Conservation (phyloP, 202 grass and related monocot genomes). For the Elaeis oleifera region DNA sequence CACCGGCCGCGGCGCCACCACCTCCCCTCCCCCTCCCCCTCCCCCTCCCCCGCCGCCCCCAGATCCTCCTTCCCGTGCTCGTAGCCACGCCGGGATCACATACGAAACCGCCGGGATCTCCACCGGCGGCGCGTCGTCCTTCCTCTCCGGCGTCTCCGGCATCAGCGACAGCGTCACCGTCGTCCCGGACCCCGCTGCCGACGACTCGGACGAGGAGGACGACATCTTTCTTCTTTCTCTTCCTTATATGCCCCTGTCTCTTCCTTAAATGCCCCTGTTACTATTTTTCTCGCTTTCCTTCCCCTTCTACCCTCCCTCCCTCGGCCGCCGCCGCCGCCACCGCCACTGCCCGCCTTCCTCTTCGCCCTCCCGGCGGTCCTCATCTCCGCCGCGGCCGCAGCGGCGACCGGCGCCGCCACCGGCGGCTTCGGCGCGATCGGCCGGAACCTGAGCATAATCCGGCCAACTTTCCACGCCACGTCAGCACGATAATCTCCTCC, state of each 20-base stretch:
- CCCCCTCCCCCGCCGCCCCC: not conserved
- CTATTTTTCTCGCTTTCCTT: conserved; percentile 33
- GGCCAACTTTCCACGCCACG: conserved; percentile 45
- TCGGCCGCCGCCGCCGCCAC: not conserved
- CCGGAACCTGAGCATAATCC: conserved; percentile 65
- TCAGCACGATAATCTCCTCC: conserved; percentile 11
- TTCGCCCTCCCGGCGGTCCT: conserved; percentile 9
- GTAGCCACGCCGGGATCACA: not conserved
- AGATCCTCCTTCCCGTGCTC: not conserved
- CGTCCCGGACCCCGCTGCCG: conserved; percentile 28
- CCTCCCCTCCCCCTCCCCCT: not conserved
- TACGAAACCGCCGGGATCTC: not conserved
- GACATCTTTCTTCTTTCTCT: conserved; percentile 28
- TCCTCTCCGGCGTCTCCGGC: conserved; percentile 12
- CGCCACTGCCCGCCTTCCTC: conserved; percentile 46
- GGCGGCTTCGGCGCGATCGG: conserved; percentile 83
- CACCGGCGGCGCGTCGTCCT: not conserved
- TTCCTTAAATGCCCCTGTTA: not conserved
- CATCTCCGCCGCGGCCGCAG: not conserved
- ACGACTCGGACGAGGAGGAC: conserved; percentile 34
- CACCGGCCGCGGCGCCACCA: conserved; percentile 7
- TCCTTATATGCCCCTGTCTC: not conserved
- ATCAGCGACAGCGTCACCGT: conserved; percentile 39
- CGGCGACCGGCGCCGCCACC: conserved; percentile 18
- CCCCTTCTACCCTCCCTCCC: conserved; percentile 14